Evolutionary conservation across 1,284 basidiomycete species (phyloP).

Genomic region (Tylopilus sp.): DNA sequence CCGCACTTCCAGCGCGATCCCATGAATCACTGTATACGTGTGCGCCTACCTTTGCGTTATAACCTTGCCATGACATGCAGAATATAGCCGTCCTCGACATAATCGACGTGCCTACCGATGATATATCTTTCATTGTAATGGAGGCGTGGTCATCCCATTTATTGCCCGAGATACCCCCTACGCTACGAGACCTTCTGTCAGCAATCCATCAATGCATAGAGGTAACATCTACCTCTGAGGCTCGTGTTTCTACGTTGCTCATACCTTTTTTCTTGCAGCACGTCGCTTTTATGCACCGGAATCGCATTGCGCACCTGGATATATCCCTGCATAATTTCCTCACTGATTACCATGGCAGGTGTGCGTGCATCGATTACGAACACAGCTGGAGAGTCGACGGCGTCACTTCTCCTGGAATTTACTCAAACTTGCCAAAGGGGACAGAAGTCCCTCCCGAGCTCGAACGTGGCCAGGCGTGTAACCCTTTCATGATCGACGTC

Average conservation of each 20-base stretch:
- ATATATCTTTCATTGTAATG: conserved; percentile 67
- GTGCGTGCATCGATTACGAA: conserved; percentile 72
- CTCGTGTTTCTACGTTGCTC: not conserved
- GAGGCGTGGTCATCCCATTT: conserved; percentile 72
- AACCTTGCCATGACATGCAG: conserved; percentile 4
- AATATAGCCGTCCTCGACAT: conserved; percentile 58
- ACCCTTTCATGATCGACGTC: conserved; percentile 69
- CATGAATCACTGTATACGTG: conserved; percentile 74
- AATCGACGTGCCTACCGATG: conserved; percentile 50
- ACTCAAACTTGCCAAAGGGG: conserved; percentile 38
- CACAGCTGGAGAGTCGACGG: conserved; percentile 52
- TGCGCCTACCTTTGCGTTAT: conserved; percentile 25
- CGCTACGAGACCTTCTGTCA: conserved; percentile 49
- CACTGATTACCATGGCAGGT: conserved; percentile 57
- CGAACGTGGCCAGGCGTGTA: conserved; percentile 45
- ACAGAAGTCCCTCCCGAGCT: conserved; percentile 71
- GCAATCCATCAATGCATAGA: conserved; percentile 65
- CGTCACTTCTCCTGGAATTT: conserved; percentile 37
- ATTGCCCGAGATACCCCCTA: conserved; percentile 48
- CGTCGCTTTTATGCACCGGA: conserved; percentile 62
- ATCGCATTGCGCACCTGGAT: conserved; percentile 64
- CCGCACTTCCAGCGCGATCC: conserved; percentile 51
- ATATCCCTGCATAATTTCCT: conserved; percentile 66
- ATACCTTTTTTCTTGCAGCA: conserved; percentile 42
- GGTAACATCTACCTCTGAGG: conserved; percentile 33